These are phyloP conservation scores for Rhizomucor pusillus DNA, from an alignment of 371 early-diverging fungal species.

Conservation along the genomic window DNA sequence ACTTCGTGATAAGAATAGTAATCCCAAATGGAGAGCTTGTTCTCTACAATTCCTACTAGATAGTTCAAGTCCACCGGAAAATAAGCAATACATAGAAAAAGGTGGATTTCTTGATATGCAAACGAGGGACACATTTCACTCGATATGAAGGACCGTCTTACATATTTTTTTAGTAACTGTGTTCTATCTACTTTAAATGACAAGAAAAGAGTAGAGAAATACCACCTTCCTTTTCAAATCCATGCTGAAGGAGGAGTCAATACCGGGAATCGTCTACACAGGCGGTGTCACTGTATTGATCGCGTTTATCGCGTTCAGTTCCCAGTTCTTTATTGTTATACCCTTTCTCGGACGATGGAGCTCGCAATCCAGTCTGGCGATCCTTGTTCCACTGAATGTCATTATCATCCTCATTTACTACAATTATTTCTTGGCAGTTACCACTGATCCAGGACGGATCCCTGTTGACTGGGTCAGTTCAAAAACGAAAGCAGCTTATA, in stretches of 20 bases:
- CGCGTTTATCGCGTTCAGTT: conserved; percentile 31
- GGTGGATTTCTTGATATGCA: too few relatives aligned
- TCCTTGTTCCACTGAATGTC: conserved; percentile 65
- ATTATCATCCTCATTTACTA: conserved; percentile 61
- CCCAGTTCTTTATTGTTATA: conserved; percentile 40
- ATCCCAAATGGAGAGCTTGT: too few relatives aligned
- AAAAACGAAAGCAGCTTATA: too few relatives aligned
- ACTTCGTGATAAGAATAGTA: too few relatives aligned
- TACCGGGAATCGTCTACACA: not conserved
- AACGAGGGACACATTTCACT: too few relatives aligned
- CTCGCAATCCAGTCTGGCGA: conserved; percentile 7
- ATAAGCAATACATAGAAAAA: too few relatives aligned
- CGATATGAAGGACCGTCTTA: too few relatives aligned
- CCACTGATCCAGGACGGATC: conserved; percentile 78
- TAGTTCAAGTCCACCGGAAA: too few relatives aligned
- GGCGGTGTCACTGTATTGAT: conserved; percentile 8
- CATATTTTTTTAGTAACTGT: not conserved
- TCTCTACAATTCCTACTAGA: too few relatives aligned
- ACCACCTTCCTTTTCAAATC: too few relatives aligned
- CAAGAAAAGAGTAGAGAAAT: too few relatives aligned
- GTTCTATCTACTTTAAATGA: too few relatives aligned
- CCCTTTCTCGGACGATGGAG: conserved; percentile 22
- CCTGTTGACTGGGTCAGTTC: conserved; percentile 65
- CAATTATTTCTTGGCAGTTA: conserved; percentile 80
- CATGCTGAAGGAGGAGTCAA: not conserved